phyloP scores from a whole-genome alignment of 164 flowering plant species.

The Piper longum region DNA sequence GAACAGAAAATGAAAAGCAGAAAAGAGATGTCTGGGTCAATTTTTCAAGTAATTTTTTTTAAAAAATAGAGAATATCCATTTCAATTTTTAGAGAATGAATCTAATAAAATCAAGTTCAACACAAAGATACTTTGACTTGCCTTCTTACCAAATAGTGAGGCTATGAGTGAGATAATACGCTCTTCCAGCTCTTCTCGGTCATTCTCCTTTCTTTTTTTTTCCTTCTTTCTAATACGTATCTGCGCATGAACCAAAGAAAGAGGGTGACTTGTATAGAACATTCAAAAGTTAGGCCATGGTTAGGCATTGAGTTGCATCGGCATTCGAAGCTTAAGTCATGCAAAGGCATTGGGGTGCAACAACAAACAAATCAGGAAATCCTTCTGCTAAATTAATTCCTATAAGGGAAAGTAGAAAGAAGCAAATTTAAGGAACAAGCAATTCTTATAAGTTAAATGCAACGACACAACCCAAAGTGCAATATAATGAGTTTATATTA shows the following conservation, averaged over 20 bases:
- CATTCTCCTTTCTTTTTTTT: constrained; percentile 74
- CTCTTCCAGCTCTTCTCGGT: constrained; percentile 89
- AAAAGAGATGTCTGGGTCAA: too few species aligned
- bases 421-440: too few species aligned
- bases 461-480: too few species aligned
- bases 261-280: neutral
- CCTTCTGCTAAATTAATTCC: too few species aligned
- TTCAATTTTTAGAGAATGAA: too few species aligned
- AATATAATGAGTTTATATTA: too few species aligned
- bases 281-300: neutral
- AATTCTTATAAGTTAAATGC: too few species aligned
- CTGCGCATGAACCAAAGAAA: constrained; percentile 19
- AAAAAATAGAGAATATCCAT: neutral
- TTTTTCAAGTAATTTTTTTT: too few species aligned
- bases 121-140: constrained; percentile 15
- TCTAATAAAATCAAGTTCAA: too few species aligned
- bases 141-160: constrained; percentile 91
- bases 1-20: neutral
- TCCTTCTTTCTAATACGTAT: constrained; percentile 73
- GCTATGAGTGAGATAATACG: constrained; percentile 79
- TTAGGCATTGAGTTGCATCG: neutral
- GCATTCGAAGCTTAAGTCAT: neutral
- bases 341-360: too few species aligned
- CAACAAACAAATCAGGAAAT: too few species aligned
- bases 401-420: too few species aligned